Evolutionary conservation across 768 basidiomycete species (phyloP), one percentile per base, ranked within the genome.

Genomic region (Porphyrellus cyaneotinctus): DNA sequence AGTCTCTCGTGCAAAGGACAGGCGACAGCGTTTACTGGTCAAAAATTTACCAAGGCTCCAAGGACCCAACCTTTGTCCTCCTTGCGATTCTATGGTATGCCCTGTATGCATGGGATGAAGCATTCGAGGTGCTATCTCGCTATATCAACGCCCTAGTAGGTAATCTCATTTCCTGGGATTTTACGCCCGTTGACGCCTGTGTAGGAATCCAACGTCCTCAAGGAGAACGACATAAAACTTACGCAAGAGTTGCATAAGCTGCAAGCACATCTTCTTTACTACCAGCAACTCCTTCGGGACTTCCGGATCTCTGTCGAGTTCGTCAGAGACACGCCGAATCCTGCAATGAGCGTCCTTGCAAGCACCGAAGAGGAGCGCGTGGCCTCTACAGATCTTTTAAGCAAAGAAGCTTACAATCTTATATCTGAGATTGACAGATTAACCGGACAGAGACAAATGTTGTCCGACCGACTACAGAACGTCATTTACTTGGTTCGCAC

Each of bases 61-160:
- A 69, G 6, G 82, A 84, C 52, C 79, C 82, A 2, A 84, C 81
- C 0, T 80, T 84, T 51, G 59, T 82, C 22, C 70, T 84, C 36
- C 62, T 84, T 18, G 71, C 76, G 15, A 67, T 77, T 28, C 66
- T 84, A 23, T 84, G 83, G 83, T 81, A 82, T 57, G 75, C 79
- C 0, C 57, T 83, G 7, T 83, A 84, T 61, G 76, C 79, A 5
- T 84, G 83, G 81, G 83, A 84, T 49, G 81, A 84, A 61, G 72
- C 78, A 1, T 71, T 83, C 18, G 81, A 83, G 54, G 63, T 68
- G 8, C 52, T 84, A 32, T 80, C 80, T 59, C 54, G 58, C 6
- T 78, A 83, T 56, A 76, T 84, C 20, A 77, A 74, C 42, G 64
- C 52, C 42, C 62, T 85, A 65, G 80, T 82, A 64, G 20, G 78